Evolutionary conservation across 2,329 filamentous ascomycete species (phyloP).

Genomic region (Diaporthe sp.): DNA sequence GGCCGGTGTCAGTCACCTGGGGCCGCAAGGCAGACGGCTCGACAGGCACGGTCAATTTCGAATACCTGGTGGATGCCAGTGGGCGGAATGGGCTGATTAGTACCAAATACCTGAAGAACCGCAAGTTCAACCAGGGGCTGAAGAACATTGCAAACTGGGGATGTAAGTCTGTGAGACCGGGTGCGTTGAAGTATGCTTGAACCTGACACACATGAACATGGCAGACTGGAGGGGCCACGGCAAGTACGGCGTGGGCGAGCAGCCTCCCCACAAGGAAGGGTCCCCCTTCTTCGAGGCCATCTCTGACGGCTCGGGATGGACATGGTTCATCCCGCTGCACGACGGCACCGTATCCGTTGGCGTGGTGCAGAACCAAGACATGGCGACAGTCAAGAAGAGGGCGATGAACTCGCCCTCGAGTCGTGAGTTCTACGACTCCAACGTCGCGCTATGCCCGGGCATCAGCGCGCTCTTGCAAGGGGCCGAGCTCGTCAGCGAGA

Average conservation of each 20-base stretch:
- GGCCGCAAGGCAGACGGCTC: constrained; percentile 50
- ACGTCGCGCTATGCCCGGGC: constrained; percentile 51
- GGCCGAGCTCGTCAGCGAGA: constrained; percentile 48
- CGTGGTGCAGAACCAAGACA: constrained; percentile 57
- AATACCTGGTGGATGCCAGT: constrained; percentile 65
- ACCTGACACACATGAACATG: not conserved
- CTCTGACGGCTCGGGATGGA: constrained; percentile 62
- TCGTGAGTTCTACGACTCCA: constrained; percentile 53
- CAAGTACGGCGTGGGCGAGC: constrained; percentile 50
- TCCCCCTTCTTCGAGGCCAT: constrained; percentile 61
- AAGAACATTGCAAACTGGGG: constrained; percentile 66
- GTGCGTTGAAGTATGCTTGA: not conserved
- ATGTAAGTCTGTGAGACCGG: constrained; percentile 49
- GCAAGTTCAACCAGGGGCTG: constrained; percentile 60
- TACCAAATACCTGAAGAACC: constrained; percentile 64
- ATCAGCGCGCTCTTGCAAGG: constrained; percentile 50
- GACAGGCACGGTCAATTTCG: constrained; percentile 57
- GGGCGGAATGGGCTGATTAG: constrained; percentile 61
- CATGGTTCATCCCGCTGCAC: constrained; percentile 65
- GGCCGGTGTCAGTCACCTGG: constrained; percentile 55
- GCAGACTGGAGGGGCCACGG: not conserved
- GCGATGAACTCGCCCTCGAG: constrained; percentile 41
- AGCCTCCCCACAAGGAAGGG: constrained; percentile 50
- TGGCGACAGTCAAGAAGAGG: constrained; percentile 53
- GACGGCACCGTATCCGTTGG: constrained; percentile 61